Percentiles rank a stretch among this genome's conserved stretches.
phyloP scores from a whole-genome alignment of 2,329 filamentous ascomycete genomes.

The Ascosphaera apis region DNA sequence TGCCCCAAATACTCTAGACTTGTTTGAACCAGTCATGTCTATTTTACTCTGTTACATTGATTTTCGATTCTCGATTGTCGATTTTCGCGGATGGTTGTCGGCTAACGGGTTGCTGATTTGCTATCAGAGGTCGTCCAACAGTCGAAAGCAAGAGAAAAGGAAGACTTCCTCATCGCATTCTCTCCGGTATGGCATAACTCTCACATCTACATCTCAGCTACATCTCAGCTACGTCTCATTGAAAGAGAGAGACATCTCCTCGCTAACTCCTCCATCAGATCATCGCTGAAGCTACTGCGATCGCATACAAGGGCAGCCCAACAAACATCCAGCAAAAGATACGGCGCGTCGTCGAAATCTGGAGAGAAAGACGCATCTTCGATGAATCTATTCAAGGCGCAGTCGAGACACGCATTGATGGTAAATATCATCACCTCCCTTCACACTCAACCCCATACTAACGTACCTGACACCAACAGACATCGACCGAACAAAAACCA shows the following conservation, averaged over 20 bases:
- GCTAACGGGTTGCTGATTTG: slow-evolving; percentile 2
- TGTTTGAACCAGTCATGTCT: too few species aligned
- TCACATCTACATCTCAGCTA: too few species aligned
- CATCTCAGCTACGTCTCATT: background rate
- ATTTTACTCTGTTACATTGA: too few species aligned
- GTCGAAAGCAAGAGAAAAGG: slow-evolving; percentile 74
- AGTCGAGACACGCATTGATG: slow-evolving; percentile 57
- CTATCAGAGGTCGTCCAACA: slow-evolving; percentile 75
- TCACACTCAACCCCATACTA: background rate
- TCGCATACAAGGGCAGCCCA: slow-evolving; percentile 77
- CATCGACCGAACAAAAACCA: slow-evolving; percentile 30
- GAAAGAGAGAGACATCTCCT: background rate
- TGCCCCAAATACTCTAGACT: too few species aligned
- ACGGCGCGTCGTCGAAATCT: slow-evolving; percentile 76
- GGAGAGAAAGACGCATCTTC: slow-evolving; percentile 72
- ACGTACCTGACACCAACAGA: slow-evolving; percentile 16
- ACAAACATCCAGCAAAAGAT: slow-evolving; percentile 74
- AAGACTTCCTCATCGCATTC: slow-evolving; percentile 81
- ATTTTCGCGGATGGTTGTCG: slow-evolving; percentile 5
- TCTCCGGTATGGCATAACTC: slow-evolving; percentile 35
- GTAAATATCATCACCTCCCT: slow-evolving; percentile 25
- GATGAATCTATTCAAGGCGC: slow-evolving; percentile 55
- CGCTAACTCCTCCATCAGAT: slow-evolving; percentile 25
- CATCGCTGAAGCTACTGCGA: slow-evolving; percentile 69
- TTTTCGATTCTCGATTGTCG: too few species aligned